Conservation (phyloP, 371 early-diverging fungal genomes). For the Rhizopus delemar region DNA sequence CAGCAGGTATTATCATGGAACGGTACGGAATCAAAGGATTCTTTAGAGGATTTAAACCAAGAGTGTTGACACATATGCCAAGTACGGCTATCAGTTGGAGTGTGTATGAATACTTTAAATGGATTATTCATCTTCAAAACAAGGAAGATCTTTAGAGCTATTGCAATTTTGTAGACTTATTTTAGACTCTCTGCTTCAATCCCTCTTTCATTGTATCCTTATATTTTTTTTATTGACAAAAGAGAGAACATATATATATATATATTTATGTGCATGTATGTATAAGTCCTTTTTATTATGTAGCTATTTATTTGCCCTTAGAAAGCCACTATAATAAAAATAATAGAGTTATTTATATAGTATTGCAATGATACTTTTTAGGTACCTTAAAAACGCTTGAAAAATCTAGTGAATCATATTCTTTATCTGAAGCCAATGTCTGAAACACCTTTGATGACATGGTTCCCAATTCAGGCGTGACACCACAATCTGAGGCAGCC, state of each 20-base stretch:
- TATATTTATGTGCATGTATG: not conserved
- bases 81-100: conserved; percentile 95
- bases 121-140: conserved; percentile 48
- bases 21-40: conserved; percentile 80
- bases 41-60: conserved; percentile 78
- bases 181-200: not conserved
- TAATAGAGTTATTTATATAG: not conserved
- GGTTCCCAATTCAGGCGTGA: conserved; percentile 73
- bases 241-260: not conserved
- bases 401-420: conserved; percentile 71
- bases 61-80: conserved; percentile 88
- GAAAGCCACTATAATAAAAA: conserved; percentile 21
- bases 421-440: conserved; percentile 57
- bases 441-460: conserved; percentile 82
- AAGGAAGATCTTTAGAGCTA: conserved; percentile 2
- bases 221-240: not conserved
- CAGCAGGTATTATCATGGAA: conserved; percentile 73
- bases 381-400: conserved; percentile 72
- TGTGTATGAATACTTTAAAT: conserved; percentile 87
- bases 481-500: conserved; percentile 81
- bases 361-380: too few relatives aligned
- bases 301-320: not conserved
- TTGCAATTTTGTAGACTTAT: not conserved
- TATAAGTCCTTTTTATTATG: not conserved
- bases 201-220: not conserved